Evolutionary conservation across 1,139 yeast species (phyloP), one percentile per base, ranked within the genome.

Genomic region (Geotrichum candidum): DNA sequence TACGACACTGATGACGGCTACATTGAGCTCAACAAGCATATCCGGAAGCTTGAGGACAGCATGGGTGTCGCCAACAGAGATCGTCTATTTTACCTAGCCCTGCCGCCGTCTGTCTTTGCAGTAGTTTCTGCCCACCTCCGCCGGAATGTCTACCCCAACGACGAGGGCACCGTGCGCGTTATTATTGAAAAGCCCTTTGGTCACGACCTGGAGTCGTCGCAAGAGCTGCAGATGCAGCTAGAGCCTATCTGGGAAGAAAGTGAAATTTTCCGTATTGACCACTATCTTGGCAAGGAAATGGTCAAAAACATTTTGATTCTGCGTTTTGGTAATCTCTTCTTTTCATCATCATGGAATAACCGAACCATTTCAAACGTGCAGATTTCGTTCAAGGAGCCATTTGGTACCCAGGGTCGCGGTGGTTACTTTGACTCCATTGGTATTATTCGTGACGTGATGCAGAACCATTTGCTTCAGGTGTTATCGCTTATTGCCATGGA

Each of bases 161-260:
- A 74, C 53, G 78, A 82, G 60, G 97, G 96, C 61, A 75, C 81
- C 63, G 85, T 91, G 51, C 84, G 97, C 73, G 79, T 95, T 68
- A 90, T 94, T 72, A 90, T 94, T 63, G 99, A 94, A 78, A 94
- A 94, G 79, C 99, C 99, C 48, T 95, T 94, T 75, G 99, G 99
- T 66, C 95, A 85, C 73, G 98, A 94, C 75, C 83, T 92, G 70
- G 83, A 82, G 65, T 81, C 90, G 61, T 85, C 96, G 10, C 82
- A 91, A 69, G 86, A 84, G 70, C 80, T 94, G 73, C 97, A 91
- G 78, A 74, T 78, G 64, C 82, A 84, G 66, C 81, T 94, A 70
- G 84, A 94, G 27, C 97, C 98, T 13, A 78, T 92, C 61, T 94
- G 94, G 84, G 77, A 84, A 45, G 99, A 95, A 77, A 92, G 88